Evolutionary conservation across 805 yeast species (phyloP).

Genomic region (Blastobotrys parvus): DNA sequence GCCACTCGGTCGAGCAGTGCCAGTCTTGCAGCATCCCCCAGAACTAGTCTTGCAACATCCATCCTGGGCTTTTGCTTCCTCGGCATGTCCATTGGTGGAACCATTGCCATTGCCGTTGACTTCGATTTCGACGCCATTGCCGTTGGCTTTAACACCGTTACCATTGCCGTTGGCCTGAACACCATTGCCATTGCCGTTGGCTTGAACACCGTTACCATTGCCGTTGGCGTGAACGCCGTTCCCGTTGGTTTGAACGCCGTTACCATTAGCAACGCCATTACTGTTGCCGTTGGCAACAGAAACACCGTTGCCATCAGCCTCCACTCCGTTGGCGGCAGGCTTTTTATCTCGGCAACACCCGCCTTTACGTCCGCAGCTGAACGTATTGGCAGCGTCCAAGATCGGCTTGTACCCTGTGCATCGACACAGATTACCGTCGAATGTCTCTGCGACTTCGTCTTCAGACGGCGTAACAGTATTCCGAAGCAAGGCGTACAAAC

Average conservation of each 20-base stretch:
- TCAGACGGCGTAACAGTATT: conserved; percentile 29
- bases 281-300: conserved; percentile 9
- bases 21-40: too few relatives aligned
- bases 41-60: too few relatives aligned
- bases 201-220: neutral
- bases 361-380: conserved; percentile 33
- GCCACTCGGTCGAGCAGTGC: too few relatives aligned
- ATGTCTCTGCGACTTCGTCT: conserved; percentile 36
- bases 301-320: neutral
- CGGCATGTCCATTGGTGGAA: too few relatives aligned
- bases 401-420: conserved; percentile 46
- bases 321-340: conserved; percentile 4
- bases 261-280: conserved; percentile 8
- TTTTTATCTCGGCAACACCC: conserved; percentile 31
- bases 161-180: too few relatives aligned
- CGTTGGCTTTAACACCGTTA: conserved; percentile 7
- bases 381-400: conserved; percentile 39
- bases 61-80: neutral
- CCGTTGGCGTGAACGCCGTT: neutral
- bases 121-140: neutral
- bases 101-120: conserved; percentile 3
- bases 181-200: conserved; percentile 7
- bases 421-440: conserved; percentile 41
- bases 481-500: conserved; percentile 36
- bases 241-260: too few relatives aligned